Conservation (phyloP, 495 filamentous ascomycete species). For the Pseudoneurospora amorphoporcata region DNA sequence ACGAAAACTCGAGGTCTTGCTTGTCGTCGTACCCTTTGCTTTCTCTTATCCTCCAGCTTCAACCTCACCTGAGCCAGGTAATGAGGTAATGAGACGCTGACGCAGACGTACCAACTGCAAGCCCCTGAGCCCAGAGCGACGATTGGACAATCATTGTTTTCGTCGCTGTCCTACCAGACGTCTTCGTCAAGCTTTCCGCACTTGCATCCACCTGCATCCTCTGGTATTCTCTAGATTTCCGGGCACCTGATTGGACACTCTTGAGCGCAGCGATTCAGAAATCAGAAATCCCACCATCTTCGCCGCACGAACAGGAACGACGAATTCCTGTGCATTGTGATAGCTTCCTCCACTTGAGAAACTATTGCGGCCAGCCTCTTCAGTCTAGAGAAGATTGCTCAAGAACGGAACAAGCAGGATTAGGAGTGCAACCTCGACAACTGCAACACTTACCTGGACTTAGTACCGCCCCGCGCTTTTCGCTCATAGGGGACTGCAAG, state of each 20-base stretch:
- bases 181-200: neutral
- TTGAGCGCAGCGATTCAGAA: neutral
- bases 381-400: neutral
- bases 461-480: neutral
- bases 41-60: neutral
- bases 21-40: neutral
- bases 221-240: neutral
- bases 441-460: neutral
- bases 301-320: neutral
- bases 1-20: neutral
- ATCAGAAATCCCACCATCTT: neutral
- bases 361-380: neutral
- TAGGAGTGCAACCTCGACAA: neutral
- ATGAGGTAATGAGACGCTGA: neutral
- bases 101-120: neutral
- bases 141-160: neutral
- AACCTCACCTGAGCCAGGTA: neutral
- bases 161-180: neutral
- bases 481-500: neutral
- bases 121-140: neutral
- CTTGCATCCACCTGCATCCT: neutral
- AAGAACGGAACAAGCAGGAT: neutral
- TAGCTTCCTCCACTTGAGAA: neutral
- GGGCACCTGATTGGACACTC: neutral
- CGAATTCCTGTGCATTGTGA: neutral